These are phyloP conservation scores for Phragmites australis DNA, from an alignment of 176 grass and related monocot genomes.

Conservation along the genomic window DNA sequence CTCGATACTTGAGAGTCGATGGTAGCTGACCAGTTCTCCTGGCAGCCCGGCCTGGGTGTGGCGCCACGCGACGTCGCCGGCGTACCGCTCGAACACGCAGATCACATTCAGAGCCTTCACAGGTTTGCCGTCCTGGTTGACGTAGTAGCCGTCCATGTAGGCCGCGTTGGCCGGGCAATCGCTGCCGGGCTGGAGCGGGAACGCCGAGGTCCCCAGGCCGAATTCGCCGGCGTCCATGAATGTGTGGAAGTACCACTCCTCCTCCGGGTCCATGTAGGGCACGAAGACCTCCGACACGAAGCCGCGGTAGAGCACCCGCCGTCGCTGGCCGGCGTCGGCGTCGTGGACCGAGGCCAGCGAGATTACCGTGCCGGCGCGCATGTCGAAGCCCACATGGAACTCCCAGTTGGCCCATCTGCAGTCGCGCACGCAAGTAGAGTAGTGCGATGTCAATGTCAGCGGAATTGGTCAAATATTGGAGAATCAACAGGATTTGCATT, in stretches of 20 bases:
- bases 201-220: slow-evolving; percentile 42
- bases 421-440: not conserved
- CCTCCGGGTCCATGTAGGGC: slow-evolving; percentile 76
- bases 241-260: slow-evolving; percentile 75
- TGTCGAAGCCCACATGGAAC: slow-evolving; percentile 67
- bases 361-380: slow-evolving; percentile 55
- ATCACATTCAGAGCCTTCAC: slow-evolving; percentile 43
- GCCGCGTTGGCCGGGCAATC: slow-evolving; percentile 61
- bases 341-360: slow-evolving; percentile 53
- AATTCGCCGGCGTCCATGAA: slow-evolving; percentile 69
- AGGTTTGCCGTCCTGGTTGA: slow-evolving; percentile 39
- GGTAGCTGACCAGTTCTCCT: slow-evolving; percentile 49
- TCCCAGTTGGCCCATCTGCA: slow-evolving; percentile 74
- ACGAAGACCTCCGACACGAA: slow-evolving; percentile 70
- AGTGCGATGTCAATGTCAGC: no score
- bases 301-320: slow-evolving; percentile 64
- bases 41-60: slow-evolving; percentile 44
- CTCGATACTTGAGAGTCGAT: no score
- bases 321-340: slow-evolving; percentile 20
- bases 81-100: slow-evolving; percentile 66
- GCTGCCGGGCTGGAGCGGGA: slow-evolving; percentile 38
- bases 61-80: slow-evolving; percentile 62
- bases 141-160: slow-evolving; percentile 59
- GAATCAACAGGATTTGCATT: no score
- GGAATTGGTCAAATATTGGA: no score